These are phyloP conservation scores for Pachysandra terminalis DNA, from an alignment of 164 flowering plant species.

Conservation along the genomic window DNA sequence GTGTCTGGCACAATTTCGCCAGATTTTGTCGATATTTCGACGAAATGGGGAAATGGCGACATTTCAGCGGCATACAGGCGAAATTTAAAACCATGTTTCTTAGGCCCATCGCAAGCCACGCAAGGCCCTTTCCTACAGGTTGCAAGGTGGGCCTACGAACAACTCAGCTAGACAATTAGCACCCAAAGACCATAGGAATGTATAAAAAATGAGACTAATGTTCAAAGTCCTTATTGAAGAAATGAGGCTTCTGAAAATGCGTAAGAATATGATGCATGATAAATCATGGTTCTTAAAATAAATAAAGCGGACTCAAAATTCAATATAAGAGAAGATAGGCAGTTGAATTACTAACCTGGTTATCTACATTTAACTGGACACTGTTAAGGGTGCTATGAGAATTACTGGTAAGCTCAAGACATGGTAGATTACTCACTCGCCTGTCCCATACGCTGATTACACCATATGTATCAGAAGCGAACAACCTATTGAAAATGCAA, in stretches of 20 bases:
- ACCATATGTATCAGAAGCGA: slow-evolving; percentile 77
- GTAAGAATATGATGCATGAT: not conserved
- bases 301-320: not conserved
- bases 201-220: not conserved
- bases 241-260: too few relatives aligned
- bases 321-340: not conserved
- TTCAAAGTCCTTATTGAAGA: not conserved
- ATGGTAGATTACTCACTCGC: slow-evolving; percentile 60
- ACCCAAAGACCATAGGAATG: too few relatives aligned
- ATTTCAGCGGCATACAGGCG: too few relatives aligned
- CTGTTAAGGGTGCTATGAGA: slow-evolving; percentile 57
- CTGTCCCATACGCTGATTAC: slow-evolving; percentile 81
- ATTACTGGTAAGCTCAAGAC: slow-evolving; percentile 57
- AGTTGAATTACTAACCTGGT: slow-evolving; percentile 48
- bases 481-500: slow-evolving; percentile 60
- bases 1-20: too few relatives aligned
- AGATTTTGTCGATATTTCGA: too few relatives aligned
- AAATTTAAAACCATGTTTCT: too few relatives aligned
- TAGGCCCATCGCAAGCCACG: too few relatives aligned
- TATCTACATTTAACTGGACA: slow-evolving; percentile 57
- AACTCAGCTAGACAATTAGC: too few relatives aligned
- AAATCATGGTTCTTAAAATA: not conserved
- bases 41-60: too few relatives aligned
- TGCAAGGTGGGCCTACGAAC: too few relatives aligned
- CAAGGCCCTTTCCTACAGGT: too few relatives aligned